These are phyloP conservation scores for Fraxinus xanthoxyloides DNA, from an alignment of 305 asterid species.

Conservation along the genomic window DNA sequence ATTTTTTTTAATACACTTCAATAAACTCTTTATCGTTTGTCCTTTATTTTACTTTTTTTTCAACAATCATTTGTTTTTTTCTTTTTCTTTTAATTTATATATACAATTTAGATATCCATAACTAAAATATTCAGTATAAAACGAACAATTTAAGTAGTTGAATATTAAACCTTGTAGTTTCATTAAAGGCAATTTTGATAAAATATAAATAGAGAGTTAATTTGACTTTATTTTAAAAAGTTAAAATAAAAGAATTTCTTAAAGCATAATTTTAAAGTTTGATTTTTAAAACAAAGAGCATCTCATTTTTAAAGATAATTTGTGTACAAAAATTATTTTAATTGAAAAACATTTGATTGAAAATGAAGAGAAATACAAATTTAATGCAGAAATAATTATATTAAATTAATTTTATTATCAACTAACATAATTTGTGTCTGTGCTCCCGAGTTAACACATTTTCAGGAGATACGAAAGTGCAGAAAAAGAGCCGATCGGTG, in stretches of 20 bases:
- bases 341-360: neutral
- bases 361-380: neutral
- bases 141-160: neutral
- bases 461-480: neutral
- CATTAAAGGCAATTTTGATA: neutral
- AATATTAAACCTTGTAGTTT: neutral
- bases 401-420: too few relatives aligned
- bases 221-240: too few relatives aligned
- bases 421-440: neutral
- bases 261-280: too few relatives aligned
- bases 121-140: neutral
- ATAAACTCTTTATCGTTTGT: neutral
- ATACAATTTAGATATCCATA: too few relatives aligned
- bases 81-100: too few relatives aligned
- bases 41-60: neutral
- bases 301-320: too few relatives aligned
- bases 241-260: too few relatives aligned
- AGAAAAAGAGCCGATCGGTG: neutral
- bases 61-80: too few relatives aligned
- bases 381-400: neutral
- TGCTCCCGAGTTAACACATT: neutral
- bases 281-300: too few relatives aligned
- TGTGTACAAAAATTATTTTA: too few relatives aligned
- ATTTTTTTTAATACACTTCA: neutral
- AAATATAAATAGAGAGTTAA: too few relatives aligned